Conservation (phyloP, 225 moss, liverwort and hornwort species). For the Rhytidiadelphus loreus region DNA sequence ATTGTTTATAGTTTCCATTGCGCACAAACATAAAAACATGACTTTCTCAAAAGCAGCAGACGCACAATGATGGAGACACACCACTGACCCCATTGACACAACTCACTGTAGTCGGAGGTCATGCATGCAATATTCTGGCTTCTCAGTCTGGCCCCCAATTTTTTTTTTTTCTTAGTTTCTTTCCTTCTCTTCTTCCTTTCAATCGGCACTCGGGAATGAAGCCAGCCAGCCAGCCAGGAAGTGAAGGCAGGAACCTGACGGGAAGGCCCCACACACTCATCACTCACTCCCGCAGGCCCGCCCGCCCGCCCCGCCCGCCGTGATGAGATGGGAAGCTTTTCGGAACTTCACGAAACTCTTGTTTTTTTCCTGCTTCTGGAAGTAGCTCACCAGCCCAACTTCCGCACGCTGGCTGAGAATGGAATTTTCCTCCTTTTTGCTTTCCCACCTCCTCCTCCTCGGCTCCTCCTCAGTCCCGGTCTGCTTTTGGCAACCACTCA, state of each 20-base stretch:
- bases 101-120: background rate
- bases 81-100: background rate
- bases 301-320: too few relatives aligned
- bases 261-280: too few relatives aligned
- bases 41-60: background rate
- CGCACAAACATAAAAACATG: background rate
- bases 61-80: background rate
- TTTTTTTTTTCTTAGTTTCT: too few relatives aligned
- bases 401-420: background rate
- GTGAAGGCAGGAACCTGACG: too few relatives aligned
- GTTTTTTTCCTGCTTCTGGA: background rate
- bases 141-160: too few relatives aligned
- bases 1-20: background rate
- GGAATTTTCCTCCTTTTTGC: background rate
- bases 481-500: background rate
- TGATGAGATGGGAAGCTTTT: background rate
- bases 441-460: background rate
- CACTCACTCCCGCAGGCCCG: too few relatives aligned
- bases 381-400: background rate
- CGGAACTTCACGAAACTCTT: background rate
- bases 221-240: too few relatives aligned
- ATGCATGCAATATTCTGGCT: too few relatives aligned
- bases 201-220: too few relatives aligned
- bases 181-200: too few relatives aligned
- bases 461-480: too few relatives aligned